Evolutionary conservation across 345 rosid genomes (phyloP), one percentile per base, ranked within the genome.

Genomic region (Anastatica hierochuntica): DNA sequence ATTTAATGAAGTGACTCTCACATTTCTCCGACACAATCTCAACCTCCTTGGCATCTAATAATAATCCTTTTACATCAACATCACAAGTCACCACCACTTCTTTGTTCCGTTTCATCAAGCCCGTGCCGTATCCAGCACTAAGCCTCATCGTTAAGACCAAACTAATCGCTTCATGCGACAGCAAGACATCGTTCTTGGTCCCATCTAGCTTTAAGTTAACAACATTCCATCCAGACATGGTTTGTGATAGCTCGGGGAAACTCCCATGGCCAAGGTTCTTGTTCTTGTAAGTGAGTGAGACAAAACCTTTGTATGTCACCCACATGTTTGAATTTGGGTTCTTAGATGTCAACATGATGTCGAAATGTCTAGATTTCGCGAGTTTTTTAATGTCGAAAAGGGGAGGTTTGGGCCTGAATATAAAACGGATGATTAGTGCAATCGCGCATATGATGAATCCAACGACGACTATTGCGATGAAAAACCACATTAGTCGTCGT

Each of bases 1-100:
- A 57, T 11, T 14, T 34, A 44, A 24, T 68, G 45, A 83, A 58
- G 26, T 68, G 40, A 26, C 71, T 69, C 16, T 51, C 61, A 50
- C 94, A 81, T 15, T 61, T 26, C 60, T 81, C 76, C 7, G 78
- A 69, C 38, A 71, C 55, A 68, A 84, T 41, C 14, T 67, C 43
- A 45, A 43, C 63, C 12, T 55, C 54, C 40, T 50, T 71, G 17
- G 43, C 33, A 17, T 67, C 76, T 10, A 44, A 58, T 3, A 66
- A 44, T 13, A n/a, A n/a, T n/a, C 71, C 73, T 39, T 59, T 67
- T 19, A 88, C 79, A 56, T 69, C 58, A 42, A 88, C 64, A 38
- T 34, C 5, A 64, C 94, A 84, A 18, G 60, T 56, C 18, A 79
- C 79, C 16, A 4, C 49, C 26, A 64, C 58, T 31, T 68, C 42